Base-by-base conservation (phyloP, 768 basidiomycete genomes). In the Dacryopinax primogenitus region DNA sequence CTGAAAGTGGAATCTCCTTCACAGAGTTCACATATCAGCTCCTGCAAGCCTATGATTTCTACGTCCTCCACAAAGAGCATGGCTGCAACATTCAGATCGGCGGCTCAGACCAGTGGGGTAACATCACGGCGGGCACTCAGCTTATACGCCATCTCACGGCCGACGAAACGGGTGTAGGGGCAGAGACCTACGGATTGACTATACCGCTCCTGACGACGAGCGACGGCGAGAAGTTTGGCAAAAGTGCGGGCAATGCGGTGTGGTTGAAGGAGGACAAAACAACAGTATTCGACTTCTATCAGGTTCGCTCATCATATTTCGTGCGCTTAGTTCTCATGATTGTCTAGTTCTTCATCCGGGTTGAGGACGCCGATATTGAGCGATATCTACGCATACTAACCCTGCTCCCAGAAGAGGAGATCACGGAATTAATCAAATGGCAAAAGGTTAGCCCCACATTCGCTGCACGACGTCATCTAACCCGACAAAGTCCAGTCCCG, bases 51-150 rank as follows among this genome's bases (percentile, higher is more conserved):
- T 90, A 93, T 76, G 96, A 99, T 76, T 99, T 96, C 76, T 82
- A 87, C 69, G 78, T 85, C 69, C 80, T 99, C 9, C 77, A 88
- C 73, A 78, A 79, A 68, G 73, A 80, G 23, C 78, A 82, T 63
- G 79, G 78, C 2, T 97, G 95, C 74, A 82, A 83, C 15, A 82
- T 96, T 44, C 96, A 99, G 75, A 77, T 98, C 41, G 96, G 96
- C 62, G 96, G 96, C 11, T 94, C 92, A 0, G 96, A 99, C 74
- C 96, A 99, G 74, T 96, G 93, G 90, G 96, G 96, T 16, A 99
- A 99, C 73, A 97, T 99, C 68, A 77, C 95, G 33, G 89, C 91
- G 30, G 96, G 96, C 23, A 79, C 97, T 34, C 92, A 97, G 65
- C 82, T 99, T 65, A 94, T 98, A 71, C 82, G 84, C 33, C 39